These are phyloP conservation scores for Bacidia rubella DNA, from an alignment of 495 filamentous ascomycete genomes.

Conservation along the genomic window DNA sequence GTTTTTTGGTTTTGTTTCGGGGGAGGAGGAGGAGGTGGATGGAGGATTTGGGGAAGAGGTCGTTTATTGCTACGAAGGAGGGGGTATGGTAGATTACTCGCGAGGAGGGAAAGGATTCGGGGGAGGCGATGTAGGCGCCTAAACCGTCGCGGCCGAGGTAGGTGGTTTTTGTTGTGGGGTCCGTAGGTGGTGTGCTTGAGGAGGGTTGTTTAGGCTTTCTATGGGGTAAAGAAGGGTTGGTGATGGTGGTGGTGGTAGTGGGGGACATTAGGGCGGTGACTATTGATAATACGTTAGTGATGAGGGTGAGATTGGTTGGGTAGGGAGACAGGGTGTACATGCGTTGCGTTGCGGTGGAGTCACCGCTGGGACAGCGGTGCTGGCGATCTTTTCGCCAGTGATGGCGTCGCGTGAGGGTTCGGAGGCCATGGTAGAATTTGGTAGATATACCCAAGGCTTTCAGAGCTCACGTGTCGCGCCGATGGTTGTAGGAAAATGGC, in stretches of 20 bases:
- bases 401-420: slow-evolving; percentile 19
- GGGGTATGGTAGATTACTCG: slow-evolving; percentile 56
- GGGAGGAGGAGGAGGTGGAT: slow-evolving; percentile 76
- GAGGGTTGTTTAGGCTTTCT: slow-evolving; percentile 30
- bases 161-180: slow-evolving; percentile 19
- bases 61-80: slow-evolving; percentile 68
- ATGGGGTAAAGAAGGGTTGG: neutral
- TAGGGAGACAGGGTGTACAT: slow-evolving; percentile 19
- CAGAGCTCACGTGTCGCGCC: no score
- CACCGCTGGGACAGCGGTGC: slow-evolving; percentile 14
- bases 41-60: slow-evolving; percentile 71
- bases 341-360: slow-evolving; percentile 20
- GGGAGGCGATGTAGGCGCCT: slow-evolving; percentile 55
- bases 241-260: slow-evolving; percentile 22
- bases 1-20: slow-evolving; percentile 45
- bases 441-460: no score
- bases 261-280: slow-evolving; percentile 59
- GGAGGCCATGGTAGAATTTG: slow-evolving; percentile 6
- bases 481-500: no score
- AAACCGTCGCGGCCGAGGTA: slow-evolving; percentile 47
- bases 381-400: slow-evolving; percentile 25
- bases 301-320: neutral
- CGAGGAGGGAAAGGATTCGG: slow-evolving; percentile 44
- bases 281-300: slow-evolving; percentile 14
- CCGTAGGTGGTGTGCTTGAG: slow-evolving; percentile 18